A percentile compares a stretch with the other conserved stretches of the same genome.
Evolutionary conservation across 192 early-diverging fungal species (phyloP).

Genomic region (Coemansia sp.): DNA sequence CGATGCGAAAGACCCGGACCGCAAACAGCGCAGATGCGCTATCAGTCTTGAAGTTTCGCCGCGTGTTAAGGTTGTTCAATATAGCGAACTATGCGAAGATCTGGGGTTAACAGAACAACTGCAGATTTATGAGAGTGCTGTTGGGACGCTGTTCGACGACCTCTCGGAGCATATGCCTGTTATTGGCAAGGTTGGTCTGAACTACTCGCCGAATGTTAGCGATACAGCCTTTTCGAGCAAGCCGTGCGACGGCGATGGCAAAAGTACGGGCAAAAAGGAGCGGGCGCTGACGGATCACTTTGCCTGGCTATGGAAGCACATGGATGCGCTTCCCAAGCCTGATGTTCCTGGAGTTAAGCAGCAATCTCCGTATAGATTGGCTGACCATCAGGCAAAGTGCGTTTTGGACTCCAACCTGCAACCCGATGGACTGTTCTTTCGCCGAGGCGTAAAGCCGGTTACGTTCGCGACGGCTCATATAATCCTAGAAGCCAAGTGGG

Average conservation of each 20-base stretch:
- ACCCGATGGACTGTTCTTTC: slow-evolving; percentile 1
- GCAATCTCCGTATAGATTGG: not conserved
- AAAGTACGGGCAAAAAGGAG: not conserved
- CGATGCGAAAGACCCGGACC: not conserved
- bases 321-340: not conserved
- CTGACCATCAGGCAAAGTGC: not conserved
- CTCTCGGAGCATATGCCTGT: not conserved
- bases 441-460: not conserved
- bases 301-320: not conserved
- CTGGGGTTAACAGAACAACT: not conserved
- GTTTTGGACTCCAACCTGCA: not conserved
- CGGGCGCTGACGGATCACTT: not conserved
- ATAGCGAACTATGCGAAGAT: not conserved
- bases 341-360: not conserved
- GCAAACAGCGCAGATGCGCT: not conserved
- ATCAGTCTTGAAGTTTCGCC: not conserved
- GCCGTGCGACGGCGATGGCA: not conserved
- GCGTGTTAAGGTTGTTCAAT: not conserved
- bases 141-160: not conserved
- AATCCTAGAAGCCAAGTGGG: not conserved
- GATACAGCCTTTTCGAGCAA: not conserved
- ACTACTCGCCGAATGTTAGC: not conserved
- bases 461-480: not conserved
- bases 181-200: not conserved
- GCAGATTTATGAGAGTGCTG: not conserved